These are phyloP conservation scores for Rhizopogon vinicolor DNA, from an alignment of 768 basidiomycete genomes.

Conservation along the genomic window DNA sequence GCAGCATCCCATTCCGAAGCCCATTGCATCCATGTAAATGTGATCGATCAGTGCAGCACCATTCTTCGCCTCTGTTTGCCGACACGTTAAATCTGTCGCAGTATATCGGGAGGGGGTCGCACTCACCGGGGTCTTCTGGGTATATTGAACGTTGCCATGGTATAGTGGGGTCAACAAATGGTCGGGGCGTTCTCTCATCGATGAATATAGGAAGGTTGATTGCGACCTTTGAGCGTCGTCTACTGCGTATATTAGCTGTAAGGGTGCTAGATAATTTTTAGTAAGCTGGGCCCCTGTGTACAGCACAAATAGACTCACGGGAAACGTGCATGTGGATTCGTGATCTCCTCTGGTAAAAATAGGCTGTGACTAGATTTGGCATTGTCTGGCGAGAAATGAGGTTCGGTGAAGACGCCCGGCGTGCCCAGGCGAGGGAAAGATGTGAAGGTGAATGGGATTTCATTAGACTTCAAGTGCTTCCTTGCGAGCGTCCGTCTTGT, in stretches of 20 bases:
- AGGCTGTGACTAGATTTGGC: conserved; percentile 89
- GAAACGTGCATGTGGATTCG: conserved; percentile 96
- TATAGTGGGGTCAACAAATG: conserved; percentile 91
- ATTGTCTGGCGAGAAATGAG: conserved; percentile 67
- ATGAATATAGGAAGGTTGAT: conserved; percentile 94
- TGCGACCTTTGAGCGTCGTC: conserved; percentile 90
- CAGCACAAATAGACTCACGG: conserved; percentile 51
- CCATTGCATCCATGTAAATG: conserved; percentile 99
- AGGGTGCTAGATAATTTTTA: conserved; percentile 60
- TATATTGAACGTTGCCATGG: conserved; percentile 83
- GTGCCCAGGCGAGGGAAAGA: conserved; percentile 93
- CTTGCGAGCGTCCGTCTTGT: conserved; percentile 78
- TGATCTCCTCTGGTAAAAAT: conserved; percentile 93
- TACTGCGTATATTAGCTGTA: conserved; percentile 91
- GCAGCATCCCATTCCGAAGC: conserved; percentile 99
- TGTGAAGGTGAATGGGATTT: conserved; percentile 89
- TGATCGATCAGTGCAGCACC: conserved; percentile 88
- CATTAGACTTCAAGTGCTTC: conserved; percentile 76
- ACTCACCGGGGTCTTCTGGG: conserved; percentile 76
- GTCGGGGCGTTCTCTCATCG: conserved; percentile 80
- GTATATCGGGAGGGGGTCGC: conserved; percentile 1
- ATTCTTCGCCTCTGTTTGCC: conserved; percentile 68
- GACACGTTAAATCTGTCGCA: neutral
- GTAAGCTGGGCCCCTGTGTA: conserved; percentile 8
- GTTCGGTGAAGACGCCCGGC: conserved; percentile 89